phyloP scores from a whole-genome alignment of 1,139 yeast genomes.

The Eremothecium coryli region DNA sequence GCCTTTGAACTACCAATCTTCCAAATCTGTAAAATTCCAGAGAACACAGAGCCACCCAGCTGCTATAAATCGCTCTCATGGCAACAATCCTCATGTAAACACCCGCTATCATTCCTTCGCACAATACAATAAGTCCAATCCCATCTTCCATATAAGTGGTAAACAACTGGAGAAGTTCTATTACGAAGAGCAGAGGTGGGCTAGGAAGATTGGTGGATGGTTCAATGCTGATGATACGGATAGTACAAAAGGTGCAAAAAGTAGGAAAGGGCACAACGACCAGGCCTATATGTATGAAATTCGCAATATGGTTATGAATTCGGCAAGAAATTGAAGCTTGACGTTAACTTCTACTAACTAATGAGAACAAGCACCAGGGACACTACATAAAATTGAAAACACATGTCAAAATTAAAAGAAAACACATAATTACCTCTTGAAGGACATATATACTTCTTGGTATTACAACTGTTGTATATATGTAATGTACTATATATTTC shows the following conservation, averaged over 20 bases:
- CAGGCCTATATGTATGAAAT: conserved; percentile 28
- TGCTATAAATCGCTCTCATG: conserved; percentile 7
- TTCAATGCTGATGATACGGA: conserved; percentile 19
- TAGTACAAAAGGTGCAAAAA: too few species aligned
- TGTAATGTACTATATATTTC: too few species aligned
- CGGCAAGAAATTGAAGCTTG: conserved; percentile 19
- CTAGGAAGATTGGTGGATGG: conserved; percentile 27
- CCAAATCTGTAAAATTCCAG: conserved; percentile 7
- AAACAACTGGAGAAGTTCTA: conserved; percentile 25
- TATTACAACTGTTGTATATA: too few species aligned
- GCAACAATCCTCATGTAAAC: conserved; percentile 6
- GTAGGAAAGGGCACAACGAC: conserved; percentile 10
- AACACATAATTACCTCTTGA: too few species aligned
- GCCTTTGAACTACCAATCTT: conserved; percentile 9
- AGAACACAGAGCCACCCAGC: conserved; percentile 19
- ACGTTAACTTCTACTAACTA: too few species aligned
- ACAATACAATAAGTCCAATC: conserved; percentile 9
- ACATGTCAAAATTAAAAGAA: too few species aligned
- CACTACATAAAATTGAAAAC: too few species aligned
- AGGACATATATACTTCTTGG: too few species aligned
- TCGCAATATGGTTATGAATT: conserved; percentile 30
- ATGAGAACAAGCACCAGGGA: too few species aligned
- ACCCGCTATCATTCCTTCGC: conserved; percentile 19
- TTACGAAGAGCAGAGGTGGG: conserved; percentile 30
- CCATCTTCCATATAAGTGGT: conserved; percentile 21